phyloP scores from a whole-genome alignment of 306 rosid genomes.

The Pterocarpus macrocarpus region DNA sequence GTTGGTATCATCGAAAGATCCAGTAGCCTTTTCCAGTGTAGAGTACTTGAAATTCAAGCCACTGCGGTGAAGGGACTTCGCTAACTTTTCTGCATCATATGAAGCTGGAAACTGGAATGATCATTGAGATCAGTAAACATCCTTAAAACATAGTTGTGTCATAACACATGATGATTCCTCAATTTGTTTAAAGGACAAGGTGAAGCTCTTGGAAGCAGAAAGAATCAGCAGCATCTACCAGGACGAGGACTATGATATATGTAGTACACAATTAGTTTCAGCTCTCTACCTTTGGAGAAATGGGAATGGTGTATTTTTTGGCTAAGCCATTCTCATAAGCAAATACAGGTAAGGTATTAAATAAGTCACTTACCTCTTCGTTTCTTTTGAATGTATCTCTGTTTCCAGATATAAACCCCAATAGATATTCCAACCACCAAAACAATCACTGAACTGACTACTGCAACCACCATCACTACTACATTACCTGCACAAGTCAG shows the following conservation, averaged over 20 bases:
- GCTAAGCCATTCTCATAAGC: constrained; percentile 6
- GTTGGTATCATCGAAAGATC: constrained; percentile 64
- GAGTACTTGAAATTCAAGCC: constrained; percentile 93
- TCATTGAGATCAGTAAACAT: constrained; percentile 25
- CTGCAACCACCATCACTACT: constrained; percentile 64
- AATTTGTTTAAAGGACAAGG: constrained; percentile 16
- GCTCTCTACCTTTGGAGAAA: background rate
- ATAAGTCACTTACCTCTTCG: constrained; percentile 70
- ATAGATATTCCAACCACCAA: constrained; percentile 54
- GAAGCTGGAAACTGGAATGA: constrained; percentile 60
- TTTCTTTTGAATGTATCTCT: constrained; percentile 78
- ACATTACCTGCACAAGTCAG: constrained; percentile 64
- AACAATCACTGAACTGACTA: constrained; percentile 74
- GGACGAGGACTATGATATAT: background rate
- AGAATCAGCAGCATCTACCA: background rate
- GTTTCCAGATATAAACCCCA: constrained; percentile 79
- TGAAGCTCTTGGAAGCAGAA: background rate
- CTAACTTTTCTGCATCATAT: constrained; percentile 70
- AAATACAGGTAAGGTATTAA: constrained; percentile 5
- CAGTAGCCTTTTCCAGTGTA: constrained; percentile 86
- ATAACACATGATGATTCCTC: constrained; percentile 4
- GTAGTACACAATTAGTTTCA: background rate
- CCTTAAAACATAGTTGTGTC: constrained; percentile 2
- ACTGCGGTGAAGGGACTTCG: constrained; percentile 70
- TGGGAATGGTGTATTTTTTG: background rate